These are phyloP conservation scores for Dalbergia oliveri DNA, from an alignment of 306 rosid genomes.

Conservation along the genomic window DNA sequence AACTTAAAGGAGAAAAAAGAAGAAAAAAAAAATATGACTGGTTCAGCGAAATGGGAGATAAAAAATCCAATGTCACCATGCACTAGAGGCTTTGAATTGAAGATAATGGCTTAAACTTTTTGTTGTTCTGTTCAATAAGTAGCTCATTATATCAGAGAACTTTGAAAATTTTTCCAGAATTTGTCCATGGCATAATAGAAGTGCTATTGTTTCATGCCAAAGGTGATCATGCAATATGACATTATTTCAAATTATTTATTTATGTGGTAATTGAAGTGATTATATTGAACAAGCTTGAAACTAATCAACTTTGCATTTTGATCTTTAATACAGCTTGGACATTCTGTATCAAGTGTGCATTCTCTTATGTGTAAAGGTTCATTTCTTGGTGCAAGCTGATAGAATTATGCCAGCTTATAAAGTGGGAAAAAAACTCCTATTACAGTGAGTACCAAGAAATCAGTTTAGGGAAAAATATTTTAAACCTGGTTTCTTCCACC, in stretches of 20 bases:
- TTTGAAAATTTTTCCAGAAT: not conserved
- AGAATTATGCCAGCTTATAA: conserved; percentile 16
- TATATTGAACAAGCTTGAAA: not conserved
- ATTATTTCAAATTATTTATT: conserved; percentile 26
- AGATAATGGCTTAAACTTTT: not conserved
- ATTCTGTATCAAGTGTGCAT: conserved; percentile 8
- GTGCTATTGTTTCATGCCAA: conserved; percentile 6
- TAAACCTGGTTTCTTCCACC: too few species aligned
- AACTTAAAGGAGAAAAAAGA: not conserved
- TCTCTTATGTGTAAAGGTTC: conserved; percentile 11
- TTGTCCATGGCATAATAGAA: not conserved
- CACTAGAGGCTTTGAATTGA: conserved; percentile 21
- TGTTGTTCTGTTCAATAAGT: not conserved
- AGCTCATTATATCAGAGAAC: not conserved
- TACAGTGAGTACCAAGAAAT: not conserved
- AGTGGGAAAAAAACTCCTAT: not conserved
- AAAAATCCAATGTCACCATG: conserved; percentile 9
- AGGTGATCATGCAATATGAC: conserved; percentile 6
- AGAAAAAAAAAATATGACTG: not conserved
- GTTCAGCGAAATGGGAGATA: conserved; percentile 12
- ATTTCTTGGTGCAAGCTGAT: not conserved
- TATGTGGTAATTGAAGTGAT: not conserved
- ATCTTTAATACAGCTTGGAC: conserved; percentile 16
- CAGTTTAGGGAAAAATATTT: not conserved
- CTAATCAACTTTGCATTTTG: conserved; percentile 4